Evolutionary conservation across 2,329 filamentous ascomycete genomes (phyloP), one percentile per base, ranked within the genome.

Genomic region (Mycosphaerella arachidis): DNA sequence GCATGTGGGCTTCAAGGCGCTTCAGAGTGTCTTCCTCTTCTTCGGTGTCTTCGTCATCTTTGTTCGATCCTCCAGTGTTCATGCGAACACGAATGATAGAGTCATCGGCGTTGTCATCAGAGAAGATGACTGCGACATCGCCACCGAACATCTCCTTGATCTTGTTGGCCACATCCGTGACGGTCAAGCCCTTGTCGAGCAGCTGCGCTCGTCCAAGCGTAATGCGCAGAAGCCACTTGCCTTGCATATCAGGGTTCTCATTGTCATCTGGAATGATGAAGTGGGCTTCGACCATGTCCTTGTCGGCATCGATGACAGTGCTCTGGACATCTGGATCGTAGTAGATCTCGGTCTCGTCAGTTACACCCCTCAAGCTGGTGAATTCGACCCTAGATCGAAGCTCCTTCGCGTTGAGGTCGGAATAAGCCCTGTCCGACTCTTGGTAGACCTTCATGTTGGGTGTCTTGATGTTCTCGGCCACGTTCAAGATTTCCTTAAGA

Each of bases 401-500:
- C 53, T 82, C 81, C 81, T 95, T 97, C 54, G 91, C 92, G 58
- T 86, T 82, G 55, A 95, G 89, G 73, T 96, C 90, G 60, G 84
- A 85, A 43, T 82, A 84, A 16, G 76, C 74, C 62, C 84, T 80
- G 9, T 81, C 75, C 29, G 83, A 81, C 55, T 88, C 82, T 68
- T 96, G 84, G 72, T 92, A 96, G 37, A 99, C 91, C 62, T 90
- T 88, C 93, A 99, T 97, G 55, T 91, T 92, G 1, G 94, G 94
- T 0, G 94, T 99, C 82, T 97, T 99, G 81, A 99, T 97, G 77
- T 97, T 95, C 68, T 89, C 92, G 0, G 95, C 94, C 60, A 99
- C 87, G 75, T 99, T 99, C 59, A 99, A 83, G 86, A 99, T 99
- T 80, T 99, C 94, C 84, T 99, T 99, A 53, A 99, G 85, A 86